Evolutionary conservation across 768 basidiomycete genomes (phyloP).

Genomic region (Tubosaeta sp.): DNA sequence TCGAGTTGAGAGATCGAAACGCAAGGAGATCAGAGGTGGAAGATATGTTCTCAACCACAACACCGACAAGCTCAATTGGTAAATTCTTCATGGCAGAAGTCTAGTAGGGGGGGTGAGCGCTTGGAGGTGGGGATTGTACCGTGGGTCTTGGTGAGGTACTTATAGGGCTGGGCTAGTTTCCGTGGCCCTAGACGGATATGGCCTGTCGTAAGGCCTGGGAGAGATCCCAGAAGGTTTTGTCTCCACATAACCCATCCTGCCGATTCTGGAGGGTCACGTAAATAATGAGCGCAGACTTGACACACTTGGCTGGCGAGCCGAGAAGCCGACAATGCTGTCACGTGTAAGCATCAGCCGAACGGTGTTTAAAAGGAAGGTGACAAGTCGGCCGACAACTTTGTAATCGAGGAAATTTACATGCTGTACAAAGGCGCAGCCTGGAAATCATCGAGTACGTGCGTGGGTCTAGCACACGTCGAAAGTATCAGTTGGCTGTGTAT

Average conservation of each 20-base stretch:
- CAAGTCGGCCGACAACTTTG: not conserved
- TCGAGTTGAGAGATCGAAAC: slow-evolving; percentile 25
- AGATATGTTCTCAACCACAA: slow-evolving; percentile 20
- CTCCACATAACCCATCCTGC: not conserved
- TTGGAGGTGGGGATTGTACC: not conserved
- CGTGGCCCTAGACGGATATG: not conserved
- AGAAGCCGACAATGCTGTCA: not conserved
- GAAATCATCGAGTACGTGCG: not conserved
- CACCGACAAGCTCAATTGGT: slow-evolving; percentile 26
- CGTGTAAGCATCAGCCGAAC: not conserved
- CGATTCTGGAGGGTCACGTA: not conserved
- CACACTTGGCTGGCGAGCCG: no score
- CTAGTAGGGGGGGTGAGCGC: not conserved
- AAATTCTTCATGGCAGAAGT: slow-evolving; percentile 19
- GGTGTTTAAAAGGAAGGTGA: not conserved
- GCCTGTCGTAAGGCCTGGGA: not conserved
- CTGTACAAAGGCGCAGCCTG: not conserved
- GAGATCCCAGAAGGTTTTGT: not conserved
- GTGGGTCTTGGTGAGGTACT: not conserved
- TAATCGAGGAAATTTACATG: not conserved
- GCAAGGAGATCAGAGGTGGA: slow-evolving; percentile 26
- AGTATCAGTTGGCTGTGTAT: no score
- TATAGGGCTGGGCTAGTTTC: not conserved
- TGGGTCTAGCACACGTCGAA: no score
- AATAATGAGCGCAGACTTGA: no score